Conservation (phyloP, 2,329 filamentous ascomycete species). For the Geosmithia morbida region DNA sequence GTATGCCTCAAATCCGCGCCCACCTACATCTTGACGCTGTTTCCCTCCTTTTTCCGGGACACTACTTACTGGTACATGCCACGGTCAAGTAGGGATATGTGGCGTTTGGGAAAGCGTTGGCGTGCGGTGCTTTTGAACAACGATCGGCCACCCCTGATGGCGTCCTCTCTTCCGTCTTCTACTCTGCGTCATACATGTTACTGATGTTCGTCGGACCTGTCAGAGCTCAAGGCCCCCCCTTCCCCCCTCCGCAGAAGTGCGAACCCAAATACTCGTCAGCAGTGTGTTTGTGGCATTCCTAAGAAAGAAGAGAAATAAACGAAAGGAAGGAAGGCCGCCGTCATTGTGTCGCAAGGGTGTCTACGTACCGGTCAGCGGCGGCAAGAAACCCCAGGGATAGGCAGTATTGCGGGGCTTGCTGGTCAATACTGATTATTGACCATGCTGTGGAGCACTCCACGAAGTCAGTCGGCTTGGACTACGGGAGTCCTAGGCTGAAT, state of each 20-base stretch:
- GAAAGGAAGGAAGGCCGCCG: background rate
- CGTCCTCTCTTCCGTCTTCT: too few species aligned
- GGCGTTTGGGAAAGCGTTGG: background rate
- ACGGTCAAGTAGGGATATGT: background rate
- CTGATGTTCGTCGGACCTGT: too few species aligned
- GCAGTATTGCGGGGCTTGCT: background rate
- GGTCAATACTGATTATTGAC: background rate
- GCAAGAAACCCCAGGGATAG: background rate
- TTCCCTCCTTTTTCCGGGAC: too few species aligned
- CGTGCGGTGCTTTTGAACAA: too few species aligned
- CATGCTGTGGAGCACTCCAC: background rate
- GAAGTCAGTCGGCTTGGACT: background rate
- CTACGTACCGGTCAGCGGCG: background rate
- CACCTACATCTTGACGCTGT: background rate
- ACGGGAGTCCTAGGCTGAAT: background rate
- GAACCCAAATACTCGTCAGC: too few species aligned
- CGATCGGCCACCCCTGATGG: too few species aligned
- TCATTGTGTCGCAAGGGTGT: background rate
- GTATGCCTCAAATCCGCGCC: background rate
- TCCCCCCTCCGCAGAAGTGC: too few species aligned
- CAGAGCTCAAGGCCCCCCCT: too few species aligned
- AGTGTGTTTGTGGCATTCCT: too few species aligned
- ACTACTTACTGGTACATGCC: background rate
- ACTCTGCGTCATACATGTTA: too few species aligned
- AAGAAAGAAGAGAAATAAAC: background rate